Conservation (phyloP, 306 rosid species). For the Vigna hirtella region DNA sequence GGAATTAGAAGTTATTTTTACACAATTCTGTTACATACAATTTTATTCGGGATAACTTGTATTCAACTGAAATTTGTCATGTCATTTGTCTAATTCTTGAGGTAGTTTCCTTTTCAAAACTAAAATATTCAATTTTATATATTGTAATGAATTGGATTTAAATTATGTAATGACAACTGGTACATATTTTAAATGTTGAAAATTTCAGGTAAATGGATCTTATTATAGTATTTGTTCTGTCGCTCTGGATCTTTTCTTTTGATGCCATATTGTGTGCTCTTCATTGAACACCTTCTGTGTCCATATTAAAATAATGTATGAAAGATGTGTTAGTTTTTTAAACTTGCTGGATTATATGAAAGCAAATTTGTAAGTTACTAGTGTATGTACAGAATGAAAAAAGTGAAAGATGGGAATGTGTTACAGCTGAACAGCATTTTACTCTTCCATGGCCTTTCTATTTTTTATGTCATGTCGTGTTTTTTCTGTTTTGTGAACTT, state of each 20-base stretch:
- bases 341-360: not conserved
- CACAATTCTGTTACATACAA: not conserved
- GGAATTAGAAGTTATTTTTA: slow-evolving; percentile 8
- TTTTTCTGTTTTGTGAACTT: slow-evolving; percentile 1
- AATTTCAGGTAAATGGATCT: slow-evolving; percentile 30
- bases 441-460: not conserved
- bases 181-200: slow-evolving; percentile 20
- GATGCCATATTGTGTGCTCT: slow-evolving; percentile 13
- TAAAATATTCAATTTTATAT: not conserved
- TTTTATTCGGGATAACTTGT: not conserved
- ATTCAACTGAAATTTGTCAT: not conserved
- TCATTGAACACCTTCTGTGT: slow-evolving; percentile 2
- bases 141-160: not conserved
- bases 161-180: slow-evolving; percentile 2
- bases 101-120: not conserved
- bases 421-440: not conserved
- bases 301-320: not conserved
- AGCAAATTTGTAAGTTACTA: not conserved
- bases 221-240: not conserved
- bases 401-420: slow-evolving; percentile 10
- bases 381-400: not conserved
- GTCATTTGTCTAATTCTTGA: slow-evolving; percentile 13
- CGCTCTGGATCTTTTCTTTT: not conserved
- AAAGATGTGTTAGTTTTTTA: not conserved
- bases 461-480: not conserved